phyloP scores from a whole-genome alignment of 1,139 yeast genomes.

The Candida gigantensis region DNA sequence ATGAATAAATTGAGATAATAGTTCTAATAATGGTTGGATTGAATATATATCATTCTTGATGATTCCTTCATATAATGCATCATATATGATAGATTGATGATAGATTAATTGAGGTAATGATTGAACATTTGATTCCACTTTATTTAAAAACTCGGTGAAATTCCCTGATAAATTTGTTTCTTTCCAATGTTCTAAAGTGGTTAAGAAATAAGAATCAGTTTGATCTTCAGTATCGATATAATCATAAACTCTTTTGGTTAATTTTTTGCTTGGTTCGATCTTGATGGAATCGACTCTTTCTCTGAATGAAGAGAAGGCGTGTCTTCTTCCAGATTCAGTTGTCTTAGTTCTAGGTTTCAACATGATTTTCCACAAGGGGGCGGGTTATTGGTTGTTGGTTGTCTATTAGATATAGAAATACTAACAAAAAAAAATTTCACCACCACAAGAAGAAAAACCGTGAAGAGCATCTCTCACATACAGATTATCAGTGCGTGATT shows the following conservation, averaged over 20 bases:
- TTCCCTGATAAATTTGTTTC: conserved; percentile 80
- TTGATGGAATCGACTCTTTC: conserved; percentile 82
- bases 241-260: conserved; percentile 66
- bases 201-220: conserved; percentile 74
- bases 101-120: conserved; percentile 81
- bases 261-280: conserved; percentile 76
- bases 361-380: conserved; percentile 1
- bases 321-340: conserved; percentile 58
- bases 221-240: conserved; percentile 33
- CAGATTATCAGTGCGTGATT: background rate
- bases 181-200: conserved; percentile 83
- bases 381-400: too few relatives aligned
- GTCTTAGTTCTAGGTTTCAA: conserved; percentile 32
- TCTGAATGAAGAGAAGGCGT: conserved; percentile 71
- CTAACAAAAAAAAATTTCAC: conserved; percentile 1
- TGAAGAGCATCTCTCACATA: conserved; percentile 6
- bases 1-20: conserved; percentile 82
- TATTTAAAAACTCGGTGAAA: conserved; percentile 64
- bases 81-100: conserved; percentile 65
- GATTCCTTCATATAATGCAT: conserved; percentile 51
- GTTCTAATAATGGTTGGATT: conserved; percentile 78
- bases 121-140: conserved; percentile 56
- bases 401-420: too few relatives aligned
- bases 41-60: conserved; percentile 64
- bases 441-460: too few relatives aligned